Evolutionary conservation across 1,284 basidiomycete species (phyloP).

Genomic region (Fomes fomentarius): DNA sequence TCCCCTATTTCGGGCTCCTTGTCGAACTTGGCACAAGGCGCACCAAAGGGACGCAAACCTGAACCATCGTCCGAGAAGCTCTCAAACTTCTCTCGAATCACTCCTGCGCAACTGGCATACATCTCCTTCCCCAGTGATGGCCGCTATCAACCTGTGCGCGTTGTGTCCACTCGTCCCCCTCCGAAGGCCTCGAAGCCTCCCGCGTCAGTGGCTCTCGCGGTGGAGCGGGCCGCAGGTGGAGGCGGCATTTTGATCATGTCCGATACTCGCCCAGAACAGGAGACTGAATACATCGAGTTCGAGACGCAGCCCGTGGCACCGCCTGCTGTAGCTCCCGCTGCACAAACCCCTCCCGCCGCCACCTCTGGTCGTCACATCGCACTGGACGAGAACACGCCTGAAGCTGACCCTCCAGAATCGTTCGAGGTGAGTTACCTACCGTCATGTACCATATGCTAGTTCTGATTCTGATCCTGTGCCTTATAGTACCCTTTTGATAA

Average conservation of each 20-base stretch:
- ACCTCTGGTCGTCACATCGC: slow-evolving; percentile 52
- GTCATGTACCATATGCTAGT: slow-evolving; percentile 16
- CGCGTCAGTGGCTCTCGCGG: slow-evolving; percentile 36
- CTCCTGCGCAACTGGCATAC: slow-evolving; percentile 85
- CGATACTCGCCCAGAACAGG: slow-evolving; percentile 69
- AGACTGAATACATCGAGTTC: slow-evolving; percentile 76
- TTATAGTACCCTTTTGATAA: slow-evolving; percentile 65
- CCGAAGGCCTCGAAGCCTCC: slow-evolving; percentile 36
- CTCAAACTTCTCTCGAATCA: slow-evolving; percentile 92
- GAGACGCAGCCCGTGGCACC: slow-evolving; percentile 49
- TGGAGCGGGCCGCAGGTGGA: slow-evolving; percentile 72
- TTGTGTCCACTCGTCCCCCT: slow-evolving; percentile 61
- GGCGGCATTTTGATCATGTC: slow-evolving; percentile 84
- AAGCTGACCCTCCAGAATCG: slow-evolving; percentile 76
- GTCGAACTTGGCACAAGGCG: slow-evolving; percentile 48
- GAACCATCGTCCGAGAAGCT: slow-evolving; percentile 82
- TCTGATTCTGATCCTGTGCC: slow-evolving; percentile 12
- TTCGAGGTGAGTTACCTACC: slow-evolving; percentile 68
- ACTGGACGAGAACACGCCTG: slow-evolving; percentile 70
- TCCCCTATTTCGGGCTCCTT: slow-evolving; percentile 57
- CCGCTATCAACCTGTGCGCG: slow-evolving; percentile 90
- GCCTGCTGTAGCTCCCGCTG: slow-evolving; percentile 34
- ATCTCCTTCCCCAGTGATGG: slow-evolving; percentile 81
- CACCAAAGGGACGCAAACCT: slow-evolving; percentile 50
- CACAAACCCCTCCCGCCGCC: slow-evolving; percentile 21